Conservation (phyloP, 305 asterid genomes). For the Rubia occidens region DNA sequence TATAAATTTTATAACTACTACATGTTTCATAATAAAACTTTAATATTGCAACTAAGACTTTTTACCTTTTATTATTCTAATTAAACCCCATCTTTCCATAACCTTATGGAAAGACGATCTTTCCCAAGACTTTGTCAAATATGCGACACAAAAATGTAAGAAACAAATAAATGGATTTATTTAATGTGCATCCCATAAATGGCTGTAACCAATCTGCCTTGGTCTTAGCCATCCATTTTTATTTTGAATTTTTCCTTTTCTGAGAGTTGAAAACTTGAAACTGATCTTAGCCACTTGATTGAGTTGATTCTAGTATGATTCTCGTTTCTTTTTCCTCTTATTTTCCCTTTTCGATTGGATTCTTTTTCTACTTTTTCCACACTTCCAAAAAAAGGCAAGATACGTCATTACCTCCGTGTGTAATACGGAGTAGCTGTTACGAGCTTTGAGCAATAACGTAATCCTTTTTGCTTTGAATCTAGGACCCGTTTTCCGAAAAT, state of each 20-base stretch:
- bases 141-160: not conserved
- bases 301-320: not conserved
- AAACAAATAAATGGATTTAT: not conserved
- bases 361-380: not conserved
- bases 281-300: not conserved
- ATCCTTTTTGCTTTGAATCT: not conserved
- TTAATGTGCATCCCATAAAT: not conserved
- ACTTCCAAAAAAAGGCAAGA: not conserved
- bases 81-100: too few species aligned
- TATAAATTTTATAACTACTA: too few species aligned
- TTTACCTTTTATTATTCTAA: too few species aligned
- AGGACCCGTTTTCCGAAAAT: too few species aligned
- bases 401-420: not conserved
- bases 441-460: not conserved
- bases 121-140: too few species aligned
- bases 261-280: not conserved
- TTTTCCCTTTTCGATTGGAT: not conserved
- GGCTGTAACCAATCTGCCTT: not conserved
- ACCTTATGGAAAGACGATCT: too few species aligned
- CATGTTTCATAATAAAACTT: too few species aligned
- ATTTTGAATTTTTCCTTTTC: too few species aligned
- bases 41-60: too few species aligned
- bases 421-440: not conserved
- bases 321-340: not conserved
- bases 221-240: not conserved